A percentile compares a stretch with the other conserved stretches of the same genome.
Evolutionary conservation across 2,329 filamentous ascomycete species (phyloP).

Genomic region (Clonostachys rosea): DNA sequence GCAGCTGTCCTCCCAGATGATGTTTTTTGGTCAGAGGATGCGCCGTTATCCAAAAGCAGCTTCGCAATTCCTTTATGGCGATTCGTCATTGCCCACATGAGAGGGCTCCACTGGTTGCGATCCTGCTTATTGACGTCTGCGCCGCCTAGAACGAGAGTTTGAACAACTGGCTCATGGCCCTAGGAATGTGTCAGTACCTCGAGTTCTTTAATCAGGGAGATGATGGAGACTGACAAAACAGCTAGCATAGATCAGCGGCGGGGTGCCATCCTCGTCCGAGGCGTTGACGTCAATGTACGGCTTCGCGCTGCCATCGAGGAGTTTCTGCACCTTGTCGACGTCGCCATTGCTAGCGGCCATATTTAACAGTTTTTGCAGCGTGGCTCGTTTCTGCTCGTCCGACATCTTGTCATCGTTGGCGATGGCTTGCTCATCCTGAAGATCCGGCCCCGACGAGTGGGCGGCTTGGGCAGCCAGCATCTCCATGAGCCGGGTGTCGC

Average conservation of each 20-base stretch:
- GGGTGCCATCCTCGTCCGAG: conserved; percentile 89
- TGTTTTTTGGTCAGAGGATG: conserved; percentile 93
- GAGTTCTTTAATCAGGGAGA: background rate
- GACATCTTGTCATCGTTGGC: conserved; percentile 70
- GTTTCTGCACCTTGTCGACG: conserved; percentile 69
- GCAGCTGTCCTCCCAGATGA: conserved; percentile 90
- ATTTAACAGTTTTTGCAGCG: conserved; percentile 82
- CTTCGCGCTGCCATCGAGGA: conserved; percentile 71
- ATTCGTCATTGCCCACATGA: conserved; percentile 99
- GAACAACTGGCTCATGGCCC: conserved; percentile 87
- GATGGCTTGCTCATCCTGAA: conserved; percentile 77
- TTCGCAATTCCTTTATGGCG: conserved; percentile 95
- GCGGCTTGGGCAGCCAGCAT: conserved; percentile 93
- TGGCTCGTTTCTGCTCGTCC: conserved; percentile 70
- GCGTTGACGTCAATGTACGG: conserved; percentile 79
- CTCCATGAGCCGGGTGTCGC: conserved; percentile 84
- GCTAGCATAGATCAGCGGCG: conserved; percentile 95
- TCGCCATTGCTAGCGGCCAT: conserved; percentile 98
- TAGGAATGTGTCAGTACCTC: conserved; percentile 21
- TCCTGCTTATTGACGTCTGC: conserved; percentile 91
- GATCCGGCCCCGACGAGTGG: conserved; percentile 66
- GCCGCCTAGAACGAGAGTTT: conserved; percentile 77
- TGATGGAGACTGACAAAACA: conserved; percentile 68
- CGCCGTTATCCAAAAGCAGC: conserved; percentile 83
- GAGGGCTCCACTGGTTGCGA: conserved; percentile 91